A percentile compares a stretch with the other conserved stretches of the same genome.
These are phyloP conservation scores for Microdochium bolleyi DNA, from an alignment of 2,329 filamentous ascomycete genomes.

Conservation along the genomic window DNA sequence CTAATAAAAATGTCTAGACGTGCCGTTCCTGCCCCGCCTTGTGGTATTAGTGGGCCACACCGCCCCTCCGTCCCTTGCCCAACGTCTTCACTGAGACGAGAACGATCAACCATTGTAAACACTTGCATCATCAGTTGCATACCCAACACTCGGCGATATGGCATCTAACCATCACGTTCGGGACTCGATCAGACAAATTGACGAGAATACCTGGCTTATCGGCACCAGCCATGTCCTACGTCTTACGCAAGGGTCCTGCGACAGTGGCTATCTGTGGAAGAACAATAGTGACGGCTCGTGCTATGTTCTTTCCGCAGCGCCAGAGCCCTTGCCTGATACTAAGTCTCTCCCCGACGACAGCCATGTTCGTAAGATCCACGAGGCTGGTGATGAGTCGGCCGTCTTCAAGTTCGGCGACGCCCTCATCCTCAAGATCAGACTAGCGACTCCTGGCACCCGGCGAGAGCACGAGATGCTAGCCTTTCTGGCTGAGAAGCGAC, in stretches of 20 bases:
- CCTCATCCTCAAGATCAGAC: slow-evolving; percentile 2
- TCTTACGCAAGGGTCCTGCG: slow-evolving; percentile 2
- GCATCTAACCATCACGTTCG: slow-evolving; percentile 3
- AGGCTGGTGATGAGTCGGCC: slow-evolving; percentile 2
- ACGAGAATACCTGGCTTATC: slow-evolving; percentile 7
- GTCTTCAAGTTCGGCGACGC: slow-evolving; percentile 2
- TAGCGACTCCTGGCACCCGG: background rate
- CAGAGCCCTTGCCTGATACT: slow-evolving; percentile 2
- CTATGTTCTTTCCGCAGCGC: slow-evolving; percentile 4
- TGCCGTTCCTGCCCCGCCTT: background rate
- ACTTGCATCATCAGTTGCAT: background rate
- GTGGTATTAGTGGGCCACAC: background rate
- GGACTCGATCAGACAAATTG: slow-evolving; percentile 7
- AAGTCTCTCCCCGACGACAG: slow-evolving; percentile 3
- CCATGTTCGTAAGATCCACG: slow-evolving; percentile 5
- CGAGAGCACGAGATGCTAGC: slow-evolving; percentile 1
- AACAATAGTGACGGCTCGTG: slow-evolving; percentile 4
- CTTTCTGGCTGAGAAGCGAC: slow-evolving; percentile 1
- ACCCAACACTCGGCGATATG: background rate
- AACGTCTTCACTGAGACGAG: background rate
- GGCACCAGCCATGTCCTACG: slow-evolving; percentile 5
- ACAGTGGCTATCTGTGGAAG: slow-evolving; percentile 4
- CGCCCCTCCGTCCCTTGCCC: background rate
- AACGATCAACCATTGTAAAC: background rate
- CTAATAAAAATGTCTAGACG: background rate